Percentiles rank a stretch among this genome's conserved stretches.
phyloP scores from a whole-genome alignment of 2,329 filamentous ascomycete genomes.

The Claviceps paspali region DNA sequence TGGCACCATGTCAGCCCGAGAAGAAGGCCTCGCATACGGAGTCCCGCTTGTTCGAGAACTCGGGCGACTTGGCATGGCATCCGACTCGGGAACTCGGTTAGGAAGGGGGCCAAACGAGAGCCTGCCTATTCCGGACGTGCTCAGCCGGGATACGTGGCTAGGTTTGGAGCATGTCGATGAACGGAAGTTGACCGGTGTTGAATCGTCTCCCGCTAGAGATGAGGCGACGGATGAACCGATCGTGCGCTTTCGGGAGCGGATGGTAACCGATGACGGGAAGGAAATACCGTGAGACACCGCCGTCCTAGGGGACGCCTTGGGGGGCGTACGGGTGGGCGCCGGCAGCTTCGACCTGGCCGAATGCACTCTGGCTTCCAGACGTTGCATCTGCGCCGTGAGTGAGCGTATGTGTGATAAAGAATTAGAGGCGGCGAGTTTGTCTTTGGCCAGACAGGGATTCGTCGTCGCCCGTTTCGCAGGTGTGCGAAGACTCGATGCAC shows the following conservation, averaged over 20 bases:
- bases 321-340: slow-evolving; percentile 62
- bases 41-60: slow-evolving; percentile 56
- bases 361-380: slow-evolving; percentile 84
- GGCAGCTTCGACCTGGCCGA: slow-evolving; percentile 84
- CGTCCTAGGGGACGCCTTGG: slow-evolving; percentile 59
- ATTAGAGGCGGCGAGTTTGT: slow-evolving; percentile 40
- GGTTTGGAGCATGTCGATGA: slow-evolving; percentile 22
- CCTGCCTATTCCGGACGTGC: slow-evolving; percentile 45
- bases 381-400: slow-evolving; percentile 93
- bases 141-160: slow-evolving; percentile 42
- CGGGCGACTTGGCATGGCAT: slow-evolving; percentile 43
- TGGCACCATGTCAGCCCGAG: slow-evolving; percentile 36
- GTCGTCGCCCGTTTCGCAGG: slow-evolving; percentile 26
- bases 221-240: slow-evolving; percentile 38
- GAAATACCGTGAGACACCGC: slow-evolving; percentile 3
- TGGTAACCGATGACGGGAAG: slow-evolving; percentile 39
- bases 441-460: slow-evolving; percentile 38
- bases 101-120: slow-evolving; percentile 49
- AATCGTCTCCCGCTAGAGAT: slow-evolving; percentile 34
- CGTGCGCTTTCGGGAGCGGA: slow-evolving; percentile 56
- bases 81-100: slow-evolving; percentile 34
- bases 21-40: slow-evolving; percentile 37
- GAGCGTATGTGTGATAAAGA: slow-evolving; percentile 88
- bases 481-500: slow-evolving; percentile 32
- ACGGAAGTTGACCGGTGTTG: slow-evolving; percentile 28